These are phyloP conservation scores for Moesziomyces sp. DNA, from an alignment of 1,284 basidiomycete species.

Conservation along the genomic window DNA sequence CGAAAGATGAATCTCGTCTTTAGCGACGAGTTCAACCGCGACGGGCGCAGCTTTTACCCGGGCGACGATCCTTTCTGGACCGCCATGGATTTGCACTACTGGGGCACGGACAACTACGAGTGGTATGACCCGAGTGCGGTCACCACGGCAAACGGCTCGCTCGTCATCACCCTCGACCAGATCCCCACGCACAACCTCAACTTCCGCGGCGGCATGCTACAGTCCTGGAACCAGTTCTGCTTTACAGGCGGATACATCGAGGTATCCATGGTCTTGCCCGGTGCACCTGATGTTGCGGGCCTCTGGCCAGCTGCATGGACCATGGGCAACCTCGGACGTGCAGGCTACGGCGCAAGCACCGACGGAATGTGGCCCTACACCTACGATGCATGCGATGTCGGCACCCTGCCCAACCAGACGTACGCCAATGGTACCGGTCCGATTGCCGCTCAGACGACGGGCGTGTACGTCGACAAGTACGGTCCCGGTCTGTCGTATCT, in stretches of 20 bases:
- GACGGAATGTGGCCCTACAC: conserved; percentile 66
- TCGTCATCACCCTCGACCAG: conserved; percentile 53
- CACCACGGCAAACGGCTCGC: conserved; percentile 52
- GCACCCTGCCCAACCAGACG: conserved; percentile 63
- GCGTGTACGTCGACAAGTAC: conserved; percentile 53
- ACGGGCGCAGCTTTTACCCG: conserved; percentile 60
- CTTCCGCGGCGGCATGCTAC: conserved; percentile 63
- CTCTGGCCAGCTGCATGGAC: conserved; percentile 64
- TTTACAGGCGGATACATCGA: conserved; percentile 68
- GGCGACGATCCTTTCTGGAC: conserved; percentile 68
- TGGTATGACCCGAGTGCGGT: conserved; percentile 63
- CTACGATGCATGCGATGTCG: conserved; percentile 69
- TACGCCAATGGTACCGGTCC: conserved; percentile 58
- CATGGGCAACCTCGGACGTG: conserved; percentile 74
- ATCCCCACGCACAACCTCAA: conserved; percentile 68
- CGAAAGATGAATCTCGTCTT: conserved; percentile 59
- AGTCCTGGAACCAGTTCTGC: conserved; percentile 66
- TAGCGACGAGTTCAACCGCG: conserved; percentile 62
- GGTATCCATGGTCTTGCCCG: conserved; percentile 53
- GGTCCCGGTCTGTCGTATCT: conserved; percentile 56
- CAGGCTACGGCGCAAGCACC: conserved; percentile 82
- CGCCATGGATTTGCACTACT: conserved; percentile 60
- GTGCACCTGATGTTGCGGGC: conserved; percentile 45
- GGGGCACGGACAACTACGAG: conserved; percentile 56
- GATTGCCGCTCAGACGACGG: conserved; percentile 57